A percentile compares a stretch with the other conserved stretches of the same genome.
These are phyloP conservation scores for Acacia melanoxylon DNA, from an alignment of 306 rosid genomes.

Conservation along the genomic window DNA sequence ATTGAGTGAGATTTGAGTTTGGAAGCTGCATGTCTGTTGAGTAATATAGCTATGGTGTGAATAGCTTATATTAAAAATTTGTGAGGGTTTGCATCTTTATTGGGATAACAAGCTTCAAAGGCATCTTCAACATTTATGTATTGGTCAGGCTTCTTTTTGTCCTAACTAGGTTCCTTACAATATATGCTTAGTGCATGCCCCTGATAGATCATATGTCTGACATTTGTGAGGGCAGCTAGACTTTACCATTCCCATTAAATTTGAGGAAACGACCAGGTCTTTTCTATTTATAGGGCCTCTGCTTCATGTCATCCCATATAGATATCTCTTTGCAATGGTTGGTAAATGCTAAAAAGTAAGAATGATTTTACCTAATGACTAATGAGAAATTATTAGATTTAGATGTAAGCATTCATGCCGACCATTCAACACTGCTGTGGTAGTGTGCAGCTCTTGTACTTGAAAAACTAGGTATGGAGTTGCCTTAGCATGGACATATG, in stretches of 20 bases:
- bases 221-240: not conserved
- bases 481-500: not conserved
- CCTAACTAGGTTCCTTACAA: not conserved
- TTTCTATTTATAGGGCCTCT: not conserved
- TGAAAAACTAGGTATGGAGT: not conserved
- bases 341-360: not conserved
- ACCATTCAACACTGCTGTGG: too few species aligned
- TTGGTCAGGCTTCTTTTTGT: not conserved
- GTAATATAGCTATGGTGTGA: conserved; percentile 1
- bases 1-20: not conserved
- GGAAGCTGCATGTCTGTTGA: not conserved
- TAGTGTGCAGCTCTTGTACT: not conserved
- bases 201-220: not conserved
- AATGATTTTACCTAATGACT: not conserved
- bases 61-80: not conserved
- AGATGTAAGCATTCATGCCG: not conserved
- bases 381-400: not conserved
- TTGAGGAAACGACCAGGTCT: not conserved
- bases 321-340: not conserved
- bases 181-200: not conserved
- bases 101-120: not conserved
- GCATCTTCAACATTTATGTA: not conserved
- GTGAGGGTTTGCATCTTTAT: not conserved
- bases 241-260: not conserved
- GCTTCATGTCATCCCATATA: conserved; percentile 9